A percentile compares a stretch with the other conserved stretches of the same genome.
Conservation (phyloP, 148 eudicot genomes). For the Euryodendron excelsum region DNA sequence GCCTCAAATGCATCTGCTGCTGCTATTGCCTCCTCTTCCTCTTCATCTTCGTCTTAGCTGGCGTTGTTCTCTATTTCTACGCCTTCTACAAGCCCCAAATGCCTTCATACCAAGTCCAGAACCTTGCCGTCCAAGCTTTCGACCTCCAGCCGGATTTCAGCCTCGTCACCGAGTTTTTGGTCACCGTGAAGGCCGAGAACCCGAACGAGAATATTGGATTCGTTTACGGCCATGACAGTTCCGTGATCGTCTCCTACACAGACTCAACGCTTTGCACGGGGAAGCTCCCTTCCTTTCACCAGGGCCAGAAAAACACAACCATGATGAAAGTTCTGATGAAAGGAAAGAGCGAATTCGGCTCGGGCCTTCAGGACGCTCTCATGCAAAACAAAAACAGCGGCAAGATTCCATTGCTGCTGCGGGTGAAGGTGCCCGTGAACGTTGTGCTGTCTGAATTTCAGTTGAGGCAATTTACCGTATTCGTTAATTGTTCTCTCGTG, state of each 20-base stretch:
- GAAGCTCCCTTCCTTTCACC: slow-evolving; percentile 40
- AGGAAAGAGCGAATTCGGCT: slow-evolving; percentile 40
- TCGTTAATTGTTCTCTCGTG: slow-evolving; percentile 34
- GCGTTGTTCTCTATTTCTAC: slow-evolving; percentile 21
- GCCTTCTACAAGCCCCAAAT: slow-evolving; percentile 39
- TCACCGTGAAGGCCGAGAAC: slow-evolving; percentile 41
- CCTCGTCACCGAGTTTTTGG: slow-evolving; percentile 25
- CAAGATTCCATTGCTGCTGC: slow-evolving; percentile 41
- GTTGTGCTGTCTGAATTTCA: slow-evolving; percentile 25
- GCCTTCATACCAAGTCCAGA: slow-evolving; percentile 37
- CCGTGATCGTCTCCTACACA: slow-evolving; percentile 24
- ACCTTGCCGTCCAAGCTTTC: slow-evolving; percentile 34
- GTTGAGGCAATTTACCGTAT: slow-evolving; percentile 27
- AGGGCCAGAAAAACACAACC: slow-evolving; percentile 38
- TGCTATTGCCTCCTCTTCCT: slow-evolving; percentile 41
- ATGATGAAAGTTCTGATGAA: slow-evolving; percentile 28
- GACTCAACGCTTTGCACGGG: slow-evolving; percentile 38
- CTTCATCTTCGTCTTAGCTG: slow-evolving; percentile 17
- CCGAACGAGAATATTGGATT: slow-evolving; percentile 41
- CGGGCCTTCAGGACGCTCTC: slow-evolving; percentile 32
- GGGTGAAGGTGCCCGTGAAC: slow-evolving; percentile 38
- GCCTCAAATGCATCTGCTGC: slow-evolving; percentile 44
- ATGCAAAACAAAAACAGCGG: slow-evolving; percentile 14
- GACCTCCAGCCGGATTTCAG: slow-evolving; percentile 29
- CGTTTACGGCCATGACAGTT: slow-evolving; percentile 31